Evolutionary conservation across 2,329 filamentous ascomycete genomes (phyloP), one percentile per base, ranked within the genome.

Genomic region (Plectosphaerella sp.): DNA sequence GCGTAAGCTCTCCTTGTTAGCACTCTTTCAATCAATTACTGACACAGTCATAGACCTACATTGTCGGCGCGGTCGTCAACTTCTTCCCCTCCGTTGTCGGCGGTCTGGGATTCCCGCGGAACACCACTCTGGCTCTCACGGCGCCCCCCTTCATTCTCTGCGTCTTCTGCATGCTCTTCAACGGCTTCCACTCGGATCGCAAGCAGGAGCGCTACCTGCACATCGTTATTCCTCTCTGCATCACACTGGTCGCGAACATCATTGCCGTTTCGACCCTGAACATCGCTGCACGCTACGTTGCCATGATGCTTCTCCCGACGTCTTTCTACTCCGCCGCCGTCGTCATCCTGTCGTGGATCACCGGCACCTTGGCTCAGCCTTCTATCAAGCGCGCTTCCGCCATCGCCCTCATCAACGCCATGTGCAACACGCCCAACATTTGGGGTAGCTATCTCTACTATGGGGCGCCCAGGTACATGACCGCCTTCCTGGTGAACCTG

Each of bases 171-270:
- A 67, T 68, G 61, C 59, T 67, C 45, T 14, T 64, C 35, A 62
- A 64, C 56, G 62, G 66, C 12, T 84, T 81, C 76, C 85, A 89
- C 63, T 85, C 87, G 12, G 88, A 90, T 65, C 78, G 75, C 45
- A 88, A 84, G 0, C 84, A 85, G 22, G 87, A 91, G 66, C 79
- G 87, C 3, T 90, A 84, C 66, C 82, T 80, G 63, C 88, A 91
- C 66, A 78, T 90, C 53, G 75, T 76, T 0, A 53, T 82, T 1
- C 86, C 87, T 0, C 73, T 89, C 11, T 78, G 74, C 52, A 70
- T 89, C 41, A 80, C 82, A 14, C 73, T 89, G 3, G 70, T 71
- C 1, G 80, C 83, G 2, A 90, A 87, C 68, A 85, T 91, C 58
- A 74, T 90, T 47, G 83, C 83, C 11, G 86, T 84, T 2, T 72